phyloP scores from a whole-genome alignment of 345 rosid species.

The Bretschneidera sinensis region DNA sequence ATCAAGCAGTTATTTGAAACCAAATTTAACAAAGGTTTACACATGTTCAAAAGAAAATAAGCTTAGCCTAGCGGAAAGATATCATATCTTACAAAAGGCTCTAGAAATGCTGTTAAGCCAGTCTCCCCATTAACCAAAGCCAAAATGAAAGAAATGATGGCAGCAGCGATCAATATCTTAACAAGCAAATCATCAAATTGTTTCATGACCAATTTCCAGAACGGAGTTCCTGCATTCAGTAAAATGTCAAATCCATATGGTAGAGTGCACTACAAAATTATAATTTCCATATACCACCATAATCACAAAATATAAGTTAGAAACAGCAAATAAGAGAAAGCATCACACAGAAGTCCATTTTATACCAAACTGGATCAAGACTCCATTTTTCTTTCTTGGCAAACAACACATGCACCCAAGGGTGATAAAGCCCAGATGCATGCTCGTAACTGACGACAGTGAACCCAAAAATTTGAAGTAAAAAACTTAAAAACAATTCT shows the following conservation, averaged over 20 bases:
- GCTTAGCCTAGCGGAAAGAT: conserved; percentile 17
- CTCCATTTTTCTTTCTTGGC: too few species aligned
- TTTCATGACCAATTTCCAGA: conserved; percentile 95
- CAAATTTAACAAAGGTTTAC: background rate
- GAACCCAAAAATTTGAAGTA: too few species aligned
- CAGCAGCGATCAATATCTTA: conserved; percentile 94
- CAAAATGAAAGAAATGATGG: conserved; percentile 75
- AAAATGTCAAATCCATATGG: conserved; percentile 17
- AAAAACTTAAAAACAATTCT: too few species aligned
- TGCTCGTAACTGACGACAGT: too few species aligned
- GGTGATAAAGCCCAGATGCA: too few species aligned
- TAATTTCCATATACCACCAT: conserved; percentile 5
- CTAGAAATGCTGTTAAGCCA: conserved; percentile 90
- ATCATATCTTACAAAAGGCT: conserved; percentile 85
- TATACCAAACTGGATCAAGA: too few species aligned
- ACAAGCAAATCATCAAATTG: conserved; percentile 99
- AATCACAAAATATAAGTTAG: background rate
- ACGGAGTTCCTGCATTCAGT: conserved; percentile 71
- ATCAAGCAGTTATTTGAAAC: background rate
- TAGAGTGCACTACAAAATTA: conserved; percentile 2
- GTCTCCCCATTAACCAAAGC: conserved; percentile 96
- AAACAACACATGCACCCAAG: conserved; percentile 10
- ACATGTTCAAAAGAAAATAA: background rate
- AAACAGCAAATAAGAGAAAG: conserved; percentile 6
- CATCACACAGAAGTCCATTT: background rate